Evolutionary conservation across 768 basidiomycete genomes (phyloP).

Genomic region (Asterophora lycoperdoides): DNA sequence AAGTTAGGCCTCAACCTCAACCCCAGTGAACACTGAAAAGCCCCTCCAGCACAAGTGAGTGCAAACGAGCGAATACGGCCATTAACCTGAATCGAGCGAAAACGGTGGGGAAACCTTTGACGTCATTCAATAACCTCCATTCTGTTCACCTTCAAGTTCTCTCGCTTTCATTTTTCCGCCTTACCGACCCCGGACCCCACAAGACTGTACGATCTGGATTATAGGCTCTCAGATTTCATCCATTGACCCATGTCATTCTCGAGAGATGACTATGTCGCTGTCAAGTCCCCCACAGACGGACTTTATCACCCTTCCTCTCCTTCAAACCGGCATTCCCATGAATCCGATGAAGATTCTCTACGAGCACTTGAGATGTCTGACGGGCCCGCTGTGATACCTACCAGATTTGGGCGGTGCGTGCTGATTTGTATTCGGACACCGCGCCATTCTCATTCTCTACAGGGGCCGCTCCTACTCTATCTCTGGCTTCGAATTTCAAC

Average conservation of each 20-base stretch:
- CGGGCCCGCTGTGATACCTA: conserved; percentile 40
- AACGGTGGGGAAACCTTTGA: too few species aligned
- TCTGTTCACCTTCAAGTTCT: too few species aligned
- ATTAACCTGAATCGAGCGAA: too few species aligned
- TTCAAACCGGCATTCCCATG: conserved; percentile 41
- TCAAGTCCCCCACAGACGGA: conserved; percentile 37
- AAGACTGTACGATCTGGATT: too few species aligned
- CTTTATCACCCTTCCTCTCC: conserved; percentile 34
- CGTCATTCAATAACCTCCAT: too few species aligned
- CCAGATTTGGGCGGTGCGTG: conserved; percentile 33
- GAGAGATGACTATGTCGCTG: conserved; percentile 40
- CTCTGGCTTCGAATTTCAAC: conserved; percentile 75
- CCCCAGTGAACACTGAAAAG: too few species aligned
- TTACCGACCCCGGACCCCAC: too few species aligned
- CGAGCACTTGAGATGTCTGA: conserved; percentile 76
- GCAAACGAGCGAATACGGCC: too few species aligned
- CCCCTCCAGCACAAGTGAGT: too few species aligned
- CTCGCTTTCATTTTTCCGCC: too few species aligned
- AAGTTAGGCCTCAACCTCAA: too few species aligned
- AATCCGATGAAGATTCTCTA: conserved; percentile 65
- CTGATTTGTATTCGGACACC: not conserved
- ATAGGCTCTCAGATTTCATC: too few species aligned
- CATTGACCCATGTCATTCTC: conserved; percentile 35
- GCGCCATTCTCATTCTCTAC: conserved; percentile 1
- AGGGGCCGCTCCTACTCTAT: conserved; percentile 63